A percentile compares a stretch with the other conserved stretches of the same genome.
Evolutionary conservation across 2,329 filamentous ascomycete genomes (phyloP).

Genomic region (Cladophialophora psammophila): DNA sequence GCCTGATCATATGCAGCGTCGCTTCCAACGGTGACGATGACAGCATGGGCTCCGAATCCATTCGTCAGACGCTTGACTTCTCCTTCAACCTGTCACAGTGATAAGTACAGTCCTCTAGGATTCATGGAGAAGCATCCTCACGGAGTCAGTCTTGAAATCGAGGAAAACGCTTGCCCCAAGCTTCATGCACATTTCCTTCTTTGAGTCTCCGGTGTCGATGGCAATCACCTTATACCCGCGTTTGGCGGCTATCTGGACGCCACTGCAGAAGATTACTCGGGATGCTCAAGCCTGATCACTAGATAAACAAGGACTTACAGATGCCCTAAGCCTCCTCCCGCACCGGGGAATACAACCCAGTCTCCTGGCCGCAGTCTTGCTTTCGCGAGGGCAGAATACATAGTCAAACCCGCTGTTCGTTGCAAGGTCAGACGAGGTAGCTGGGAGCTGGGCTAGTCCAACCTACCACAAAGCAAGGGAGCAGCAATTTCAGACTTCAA

Average conservation of each 20-base stretch:
- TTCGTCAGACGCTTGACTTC: conserved; percentile 51
- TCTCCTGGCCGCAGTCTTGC: conserved; percentile 46
- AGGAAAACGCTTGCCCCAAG: conserved; percentile 47
- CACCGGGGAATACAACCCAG: conserved; percentile 48
- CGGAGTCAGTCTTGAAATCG: conserved; percentile 48
- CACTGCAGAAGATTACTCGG: conserved; percentile 39
- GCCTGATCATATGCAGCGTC: conserved; percentile 55
- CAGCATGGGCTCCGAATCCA: conserved; percentile 53
- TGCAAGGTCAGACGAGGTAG: not conserved
- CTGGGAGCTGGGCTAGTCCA: no score
- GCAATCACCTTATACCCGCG: conserved; percentile 49
- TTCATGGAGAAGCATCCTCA: conserved; percentile 22
- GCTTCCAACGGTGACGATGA: conserved; percentile 57
- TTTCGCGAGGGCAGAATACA: conserved; percentile 51
- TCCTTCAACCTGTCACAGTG: conserved; percentile 41
- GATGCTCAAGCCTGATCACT: not conserved
- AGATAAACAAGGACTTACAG: conserved; percentile 42
- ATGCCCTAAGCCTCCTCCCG: conserved; percentile 50
- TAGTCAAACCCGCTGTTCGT: conserved; percentile 44
- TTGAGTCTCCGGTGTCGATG: conserved; percentile 49
- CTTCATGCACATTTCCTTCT: conserved; percentile 45
- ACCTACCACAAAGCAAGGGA: conserved; percentile 47
- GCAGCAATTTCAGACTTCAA: conserved; percentile 46
- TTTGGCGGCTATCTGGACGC: conserved; percentile 48
- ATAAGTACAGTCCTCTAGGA: not conserved